phyloP scores from a whole-genome alignment of 352 stramenopile species.

The Phytophthora fragariaefolia region DNA sequence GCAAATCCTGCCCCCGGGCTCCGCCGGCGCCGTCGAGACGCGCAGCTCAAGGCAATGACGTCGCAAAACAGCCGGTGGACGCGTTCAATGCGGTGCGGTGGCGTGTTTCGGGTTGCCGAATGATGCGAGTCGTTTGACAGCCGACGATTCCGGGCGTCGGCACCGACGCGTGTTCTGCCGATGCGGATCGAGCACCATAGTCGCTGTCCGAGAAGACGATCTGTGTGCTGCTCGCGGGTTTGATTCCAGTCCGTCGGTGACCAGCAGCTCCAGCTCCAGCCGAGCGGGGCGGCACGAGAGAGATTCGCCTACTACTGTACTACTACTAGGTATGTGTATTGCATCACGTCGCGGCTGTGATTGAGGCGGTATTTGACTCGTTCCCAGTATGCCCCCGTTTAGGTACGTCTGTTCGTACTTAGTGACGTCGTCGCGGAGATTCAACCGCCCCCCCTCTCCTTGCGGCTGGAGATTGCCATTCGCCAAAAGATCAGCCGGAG shows the following conservation, averaged over 20 bases:
- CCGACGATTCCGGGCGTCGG: not conserved
- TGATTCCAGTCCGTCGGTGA: no score
- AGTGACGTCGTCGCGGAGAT: conserved; percentile 17
- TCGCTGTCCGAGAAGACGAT: no score
- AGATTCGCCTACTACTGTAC: conserved; percentile 8
- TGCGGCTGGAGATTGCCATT: conserved; percentile 47
- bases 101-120: conserved; percentile 26
- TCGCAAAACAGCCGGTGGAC: conserved; percentile 21
- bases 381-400: conserved; percentile 17
- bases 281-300: no score
- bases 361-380: conserved; percentile 9
- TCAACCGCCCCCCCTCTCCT: conserved; percentile 23
- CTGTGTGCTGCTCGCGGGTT: not conserved
- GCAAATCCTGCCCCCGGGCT: not conserved
- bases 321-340: no score
- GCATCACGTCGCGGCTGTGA: conserved; percentile 27
- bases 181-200: not conserved
- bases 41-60: conserved; percentile 20
- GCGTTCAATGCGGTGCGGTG: conserved; percentile 21
- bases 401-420: conserved; percentile 44
- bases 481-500: conserved; percentile 57
- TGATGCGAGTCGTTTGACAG: conserved; percentile 42
- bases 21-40: not conserved
- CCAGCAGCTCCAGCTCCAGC: no score
- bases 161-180: conserved; percentile 14